phyloP scores from a whole-genome alignment of 2,329 filamentous ascomycete species.

The Cladorrhinum sp. region DNA sequence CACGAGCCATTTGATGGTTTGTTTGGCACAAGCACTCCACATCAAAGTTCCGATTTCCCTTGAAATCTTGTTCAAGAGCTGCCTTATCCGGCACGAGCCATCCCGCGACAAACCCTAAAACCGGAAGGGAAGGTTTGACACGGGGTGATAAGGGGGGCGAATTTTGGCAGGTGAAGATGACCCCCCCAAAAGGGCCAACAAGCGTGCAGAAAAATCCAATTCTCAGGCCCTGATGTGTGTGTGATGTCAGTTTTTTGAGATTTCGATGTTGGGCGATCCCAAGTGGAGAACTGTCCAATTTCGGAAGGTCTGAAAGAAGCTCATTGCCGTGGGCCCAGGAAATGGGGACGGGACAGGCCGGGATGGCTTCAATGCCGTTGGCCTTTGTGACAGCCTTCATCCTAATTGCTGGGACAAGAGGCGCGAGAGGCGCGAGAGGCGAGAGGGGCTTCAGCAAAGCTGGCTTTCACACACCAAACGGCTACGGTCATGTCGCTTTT shows the following conservation, averaged over 20 bases:
- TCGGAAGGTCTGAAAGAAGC: constrained; percentile 5
- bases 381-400: background rate
- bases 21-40: background rate
- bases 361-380: constrained; percentile 1
- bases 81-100: no score
- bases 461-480: background rate
- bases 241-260: background rate
- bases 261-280: background rate
- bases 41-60: background rate
- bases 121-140: background rate
- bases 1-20: background rate
- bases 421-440: no score
- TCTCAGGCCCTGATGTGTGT: background rate
- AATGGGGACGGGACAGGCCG: background rate
- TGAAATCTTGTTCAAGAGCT: background rate
- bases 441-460: background rate
- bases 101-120: background rate
- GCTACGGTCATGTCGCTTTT: no score
- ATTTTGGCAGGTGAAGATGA: background rate
- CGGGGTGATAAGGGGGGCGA: background rate
- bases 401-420: no score
- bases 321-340: background rate
- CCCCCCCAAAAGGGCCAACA: no score
- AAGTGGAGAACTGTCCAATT: constrained; percentile 2
- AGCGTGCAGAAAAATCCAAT: background rate